A percentile compares a stretch with the other conserved stretches of the same genome.
phyloP scores from a whole-genome alignment of 768 basidiomycete species.

The Pisolithus sp. region DNA sequence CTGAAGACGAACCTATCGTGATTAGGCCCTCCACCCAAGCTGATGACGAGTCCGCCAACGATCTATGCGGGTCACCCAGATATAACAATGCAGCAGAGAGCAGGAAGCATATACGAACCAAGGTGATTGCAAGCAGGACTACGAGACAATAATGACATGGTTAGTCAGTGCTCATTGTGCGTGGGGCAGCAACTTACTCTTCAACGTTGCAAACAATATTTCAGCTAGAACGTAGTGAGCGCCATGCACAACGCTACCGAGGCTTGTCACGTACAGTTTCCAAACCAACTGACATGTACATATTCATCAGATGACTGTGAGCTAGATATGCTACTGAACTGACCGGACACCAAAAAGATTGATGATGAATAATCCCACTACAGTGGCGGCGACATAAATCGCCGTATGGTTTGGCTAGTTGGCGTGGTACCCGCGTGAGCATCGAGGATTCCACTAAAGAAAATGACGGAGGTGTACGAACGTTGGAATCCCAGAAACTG shows the following conservation, averaged over 20 bases:
- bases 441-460: not conserved
- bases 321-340: slow-evolving; percentile 29
- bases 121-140: slow-evolving; percentile 34
- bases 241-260: not conserved
- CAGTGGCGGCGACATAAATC: slow-evolving; percentile 35
- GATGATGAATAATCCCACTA: slow-evolving; percentile 33
- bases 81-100: not conserved
- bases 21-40: slow-evolving; percentile 54
- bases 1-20: slow-evolving; percentile 34
- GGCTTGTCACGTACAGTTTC: slow-evolving; percentile 11
- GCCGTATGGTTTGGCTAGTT: slow-evolving; percentile 30
- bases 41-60: slow-evolving; percentile 42
- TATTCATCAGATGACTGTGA: slow-evolving; percentile 31
- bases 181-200: slow-evolving; percentile 8
- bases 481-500: slow-evolving; percentile 41
- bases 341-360: slow-evolving; percentile 43
- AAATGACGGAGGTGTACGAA: not conserved
- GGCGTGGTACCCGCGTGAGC: slow-evolving; percentile 17
- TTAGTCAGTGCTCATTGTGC: not conserved
- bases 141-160: not conserved
- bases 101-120: slow-evolving; percentile 12
- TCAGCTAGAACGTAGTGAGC: slow-evolving; percentile 15
- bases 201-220: slow-evolving; percentile 17
- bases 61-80: slow-evolving; percentile 17
- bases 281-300: slow-evolving; percentile 13